A percentile compares a stretch with the other conserved stretches of the same genome.
Evolutionary conservation across 2,329 filamentous ascomycete genomes (phyloP).

Genomic region (Lizonia empirigonia): DNA sequence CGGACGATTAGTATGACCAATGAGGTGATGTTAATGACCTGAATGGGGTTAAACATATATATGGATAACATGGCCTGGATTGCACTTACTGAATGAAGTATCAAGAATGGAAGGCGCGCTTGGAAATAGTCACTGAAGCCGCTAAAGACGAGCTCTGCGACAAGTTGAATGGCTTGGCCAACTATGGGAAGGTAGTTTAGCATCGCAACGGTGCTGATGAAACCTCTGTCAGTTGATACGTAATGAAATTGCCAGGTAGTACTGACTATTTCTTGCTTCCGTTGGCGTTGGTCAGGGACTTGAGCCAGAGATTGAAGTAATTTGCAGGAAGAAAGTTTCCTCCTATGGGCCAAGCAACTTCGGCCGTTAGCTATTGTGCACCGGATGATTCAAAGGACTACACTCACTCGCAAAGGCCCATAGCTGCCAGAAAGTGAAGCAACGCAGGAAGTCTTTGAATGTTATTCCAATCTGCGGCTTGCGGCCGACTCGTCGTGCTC

Average conservation of each 20-base stretch:
- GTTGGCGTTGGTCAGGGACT: slow-evolving; percentile 11
- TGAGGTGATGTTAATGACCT: background rate
- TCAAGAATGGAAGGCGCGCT: slow-evolving; percentile 11
- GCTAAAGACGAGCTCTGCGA: slow-evolving; percentile 13
- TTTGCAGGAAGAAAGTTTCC: slow-evolving; percentile 1
- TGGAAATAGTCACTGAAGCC: slow-evolving; percentile 14
- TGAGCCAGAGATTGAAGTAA: slow-evolving; percentile 21
- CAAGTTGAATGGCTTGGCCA: slow-evolving; percentile 14
- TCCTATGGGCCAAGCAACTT: background rate
- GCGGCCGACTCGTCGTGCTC: slow-evolving; percentile 7
- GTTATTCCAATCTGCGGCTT: slow-evolving; percentile 18
- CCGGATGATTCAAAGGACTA: background rate
- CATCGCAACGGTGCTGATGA: slow-evolving; percentile 14
- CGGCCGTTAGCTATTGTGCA: no score
- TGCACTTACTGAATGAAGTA: slow-evolving; percentile 6
- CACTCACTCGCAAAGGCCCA: slow-evolving; percentile 15
- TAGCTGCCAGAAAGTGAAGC: slow-evolving; percentile 19
- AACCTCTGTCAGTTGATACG: background rate
- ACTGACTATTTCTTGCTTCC: slow-evolving; percentile 2
- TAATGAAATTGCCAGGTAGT: background rate
- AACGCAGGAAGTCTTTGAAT: slow-evolving; percentile 10
- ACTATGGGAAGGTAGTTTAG: slow-evolving; percentile 17
- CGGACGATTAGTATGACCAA: slow-evolving; percentile 8
- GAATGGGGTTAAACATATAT: background rate
- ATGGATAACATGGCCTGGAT: slow-evolving; percentile 2